phyloP scores from a whole-genome alignment of 352 stramenopile genomes.

The Pythium sp. region DNA sequence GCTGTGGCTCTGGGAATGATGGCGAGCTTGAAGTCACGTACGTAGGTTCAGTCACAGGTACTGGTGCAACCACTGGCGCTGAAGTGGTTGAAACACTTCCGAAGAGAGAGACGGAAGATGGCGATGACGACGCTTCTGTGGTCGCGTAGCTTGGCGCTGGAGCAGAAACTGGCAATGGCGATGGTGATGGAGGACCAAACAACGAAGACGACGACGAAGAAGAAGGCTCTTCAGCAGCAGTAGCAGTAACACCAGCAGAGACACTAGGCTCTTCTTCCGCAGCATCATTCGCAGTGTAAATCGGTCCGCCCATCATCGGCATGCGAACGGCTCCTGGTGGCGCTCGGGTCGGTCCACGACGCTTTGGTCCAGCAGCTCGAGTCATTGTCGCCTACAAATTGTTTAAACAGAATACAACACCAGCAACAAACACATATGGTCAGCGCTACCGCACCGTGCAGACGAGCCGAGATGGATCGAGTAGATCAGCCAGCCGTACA shows the following conservation, averaged over 20 bases:
- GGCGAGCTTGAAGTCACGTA: background rate
- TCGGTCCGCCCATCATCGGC: constrained; percentile 37
- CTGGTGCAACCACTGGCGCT: background rate
- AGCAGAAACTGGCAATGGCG: background rate
- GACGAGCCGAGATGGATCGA: background rate
- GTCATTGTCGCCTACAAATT: constrained; percentile 67
- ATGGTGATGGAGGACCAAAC: constrained; percentile 11
- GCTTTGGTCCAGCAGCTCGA: constrained; percentile 70
- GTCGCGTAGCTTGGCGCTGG: constrained; percentile 1
- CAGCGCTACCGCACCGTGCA: background rate
- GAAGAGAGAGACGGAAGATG: background rate
- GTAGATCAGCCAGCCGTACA: constrained; percentile 30
- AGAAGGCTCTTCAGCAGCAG: background rate
- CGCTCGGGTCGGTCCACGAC: constrained; percentile 57
- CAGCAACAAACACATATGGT: constrained; percentile 2
- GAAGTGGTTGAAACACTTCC: background rate
- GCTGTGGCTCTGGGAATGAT: background rate
- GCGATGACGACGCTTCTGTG: background rate
- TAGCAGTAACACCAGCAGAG: background rate
- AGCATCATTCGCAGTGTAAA: background rate
- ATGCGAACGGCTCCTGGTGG: constrained; percentile 67
- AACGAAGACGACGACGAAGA: constrained; percentile 7
- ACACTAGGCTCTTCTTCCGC: constrained; percentile 2
- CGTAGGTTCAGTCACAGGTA: background rate
- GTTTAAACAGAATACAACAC: background rate